A percentile compares a stretch with the other conserved stretches of the same genome.
These are phyloP conservation scores for Citrus maxima DNA, from an alignment of 345 rosid species.

Conservation along the genomic window DNA sequence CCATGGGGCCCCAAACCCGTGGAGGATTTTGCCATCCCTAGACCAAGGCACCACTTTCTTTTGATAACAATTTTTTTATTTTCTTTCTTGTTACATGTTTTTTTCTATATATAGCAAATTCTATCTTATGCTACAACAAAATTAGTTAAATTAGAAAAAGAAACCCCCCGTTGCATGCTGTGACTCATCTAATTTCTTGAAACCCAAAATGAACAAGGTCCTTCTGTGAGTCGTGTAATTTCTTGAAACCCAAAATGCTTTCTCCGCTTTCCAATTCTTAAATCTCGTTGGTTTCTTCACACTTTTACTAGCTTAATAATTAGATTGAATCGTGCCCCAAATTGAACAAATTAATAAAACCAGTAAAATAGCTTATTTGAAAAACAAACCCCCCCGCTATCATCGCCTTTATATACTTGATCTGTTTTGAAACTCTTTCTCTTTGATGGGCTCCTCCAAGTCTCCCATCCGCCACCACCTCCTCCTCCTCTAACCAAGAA, in stretches of 20 bases:
- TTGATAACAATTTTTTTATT: background rate
- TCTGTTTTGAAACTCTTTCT: background rate
- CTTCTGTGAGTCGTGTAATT: background rate
- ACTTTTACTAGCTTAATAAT: background rate
- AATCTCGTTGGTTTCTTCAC: background rate
- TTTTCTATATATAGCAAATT: background rate
- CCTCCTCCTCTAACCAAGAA: background rate
- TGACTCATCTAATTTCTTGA: too few relatives aligned
- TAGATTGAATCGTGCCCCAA: background rate
- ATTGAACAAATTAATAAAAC: background rate
- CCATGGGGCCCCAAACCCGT: too few relatives aligned
- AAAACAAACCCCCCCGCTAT: background rate
- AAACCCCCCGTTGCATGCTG: background rate
- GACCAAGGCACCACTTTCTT: too few relatives aligned
- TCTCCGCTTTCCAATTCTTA: background rate
- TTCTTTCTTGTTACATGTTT: background rate
- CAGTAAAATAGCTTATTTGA: background rate
- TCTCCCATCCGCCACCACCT: background rate
- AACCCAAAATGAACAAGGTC: background rate
- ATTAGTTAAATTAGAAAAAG: background rate
- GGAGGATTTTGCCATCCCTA: too few relatives aligned
- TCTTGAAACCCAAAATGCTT: background rate
- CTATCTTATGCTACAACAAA: background rate
- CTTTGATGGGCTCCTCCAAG: background rate
- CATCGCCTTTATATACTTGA: background rate